These are phyloP conservation scores for Hypoxylon cercidicola DNA, from an alignment of 495 filamentous ascomycete genomes.

Conservation along the genomic window DNA sequence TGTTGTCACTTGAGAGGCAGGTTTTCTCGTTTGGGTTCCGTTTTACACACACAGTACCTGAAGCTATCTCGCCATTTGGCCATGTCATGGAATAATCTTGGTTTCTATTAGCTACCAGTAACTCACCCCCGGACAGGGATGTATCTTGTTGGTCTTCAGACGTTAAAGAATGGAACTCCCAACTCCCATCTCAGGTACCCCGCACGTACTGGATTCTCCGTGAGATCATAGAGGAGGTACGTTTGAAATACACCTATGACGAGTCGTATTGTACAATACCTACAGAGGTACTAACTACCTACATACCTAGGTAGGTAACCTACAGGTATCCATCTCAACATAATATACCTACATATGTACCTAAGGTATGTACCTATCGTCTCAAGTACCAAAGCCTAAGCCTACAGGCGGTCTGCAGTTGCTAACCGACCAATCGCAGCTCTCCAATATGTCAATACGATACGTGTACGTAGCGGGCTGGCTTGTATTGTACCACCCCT, in stretches of 20 bases:
- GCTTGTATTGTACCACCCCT: neutral
- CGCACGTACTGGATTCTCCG: slow-evolving; percentile 27
- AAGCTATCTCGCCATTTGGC: slow-evolving; percentile 25
- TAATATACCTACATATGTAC: too few species aligned
- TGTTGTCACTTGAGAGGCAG: slow-evolving; percentile 20
- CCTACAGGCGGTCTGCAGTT: slow-evolving; percentile 22
- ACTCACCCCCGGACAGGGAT: slow-evolving; percentile 30
- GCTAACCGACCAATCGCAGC: slow-evolving; percentile 27
- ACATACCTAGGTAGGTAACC: too few species aligned
- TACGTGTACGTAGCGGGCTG: neutral
- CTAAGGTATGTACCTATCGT: too few species aligned
- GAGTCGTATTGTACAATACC: too few species aligned
- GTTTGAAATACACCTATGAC: too few species aligned
- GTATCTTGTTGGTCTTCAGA: neutral
- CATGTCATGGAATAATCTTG: slow-evolving; percentile 42
- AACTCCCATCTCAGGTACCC: slow-evolving; percentile 24
- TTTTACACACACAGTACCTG: slow-evolving; percentile 33
- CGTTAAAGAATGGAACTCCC: slow-evolving; percentile 24
- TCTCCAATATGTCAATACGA: slow-evolving; percentile 23
- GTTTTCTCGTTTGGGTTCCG: slow-evolving; percentile 15
- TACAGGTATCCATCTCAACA: too few species aligned
- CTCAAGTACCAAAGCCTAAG: too few species aligned
- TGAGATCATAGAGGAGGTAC: too few species aligned
- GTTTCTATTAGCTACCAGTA: slow-evolving; percentile 42
- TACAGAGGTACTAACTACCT: too few species aligned